A percentile compares a stretch with the other conserved stretches of the same genome.
phyloP scores from a whole-genome alignment of 306 rosid species.

The Cucurbita maxima region DNA sequence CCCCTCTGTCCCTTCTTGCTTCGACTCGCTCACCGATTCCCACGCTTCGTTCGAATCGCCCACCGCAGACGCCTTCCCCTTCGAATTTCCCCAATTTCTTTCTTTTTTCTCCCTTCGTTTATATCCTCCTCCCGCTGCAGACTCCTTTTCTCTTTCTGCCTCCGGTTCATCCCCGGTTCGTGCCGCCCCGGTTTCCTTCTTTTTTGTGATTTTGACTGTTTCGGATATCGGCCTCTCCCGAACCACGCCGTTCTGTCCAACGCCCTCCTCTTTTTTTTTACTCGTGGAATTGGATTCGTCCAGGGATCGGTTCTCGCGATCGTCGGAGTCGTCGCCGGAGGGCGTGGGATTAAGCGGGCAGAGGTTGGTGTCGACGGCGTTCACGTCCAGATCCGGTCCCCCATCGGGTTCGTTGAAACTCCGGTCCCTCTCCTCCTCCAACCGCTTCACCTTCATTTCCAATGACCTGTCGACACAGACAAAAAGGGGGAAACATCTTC shows the following conservation, averaged over 20 bases:
- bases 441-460: constrained; percentile 38
- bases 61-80: not conserved
- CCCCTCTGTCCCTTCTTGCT: constrained; percentile 10
- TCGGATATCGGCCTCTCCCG: not conserved
- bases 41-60: constrained; percentile 17
- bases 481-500: constrained; percentile 9
- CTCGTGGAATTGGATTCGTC: constrained; percentile 46
- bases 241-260: constrained; percentile 10
- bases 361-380: not conserved
- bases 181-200: constrained; percentile 3
- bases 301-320: constrained; percentile 32
- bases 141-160: not conserved
- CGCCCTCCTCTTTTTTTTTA: constrained; percentile 17
- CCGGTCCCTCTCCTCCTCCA: constrained; percentile 33
- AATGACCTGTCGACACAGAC: constrained; percentile 30
- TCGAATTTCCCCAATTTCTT: not conserved
- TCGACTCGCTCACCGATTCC: constrained; percentile 18
- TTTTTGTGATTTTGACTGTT: not conserved
- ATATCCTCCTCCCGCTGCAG: not conserved
- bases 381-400: not conserved
- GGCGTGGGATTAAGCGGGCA: constrained; percentile 6
- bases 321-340: constrained; percentile 17
- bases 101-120: not conserved
- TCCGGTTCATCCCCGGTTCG: constrained; percentile 5
- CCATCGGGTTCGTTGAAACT: not conserved